Evolutionary conservation across 2,329 filamentous ascomycete species (phyloP), one percentile per base, ranked within the genome.

Genomic region (Aaosphaeria arxii): DNA sequence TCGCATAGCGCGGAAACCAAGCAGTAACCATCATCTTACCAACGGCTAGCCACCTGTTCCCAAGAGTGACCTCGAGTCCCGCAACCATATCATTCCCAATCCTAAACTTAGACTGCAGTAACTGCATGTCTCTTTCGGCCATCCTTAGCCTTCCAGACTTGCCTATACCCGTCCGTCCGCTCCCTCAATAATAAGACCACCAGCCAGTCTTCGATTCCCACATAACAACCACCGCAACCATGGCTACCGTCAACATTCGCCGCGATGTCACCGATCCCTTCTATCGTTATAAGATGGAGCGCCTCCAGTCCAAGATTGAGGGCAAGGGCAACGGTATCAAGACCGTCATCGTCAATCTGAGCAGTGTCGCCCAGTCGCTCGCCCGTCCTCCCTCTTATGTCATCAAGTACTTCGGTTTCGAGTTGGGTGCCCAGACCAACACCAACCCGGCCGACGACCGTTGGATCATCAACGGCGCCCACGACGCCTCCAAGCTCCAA

Each of bases 241-340:
- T 97, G 94, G 87, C 89, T 83, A 91, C 89, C 79, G 82, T 99
- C 84, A 99, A 99, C 78, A 91, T 97, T 77, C 91, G 91, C 76
- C 90, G 64, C 70, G 92, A 97, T 88, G 87, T 96, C 79, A 87
- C 87, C 81, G 94, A 99, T 79, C 88, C 88, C 77, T 99, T 96
- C 85, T 99, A 99, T 80, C 94, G 94, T 75, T 99, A 99, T 86
- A 99, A 99, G 85, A 99, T 99, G 94, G 94, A 97, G 80, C 87
- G 86, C 65, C 80, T 99, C 71, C 90, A 95, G 81, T 96, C 94
- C 74, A 99, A 99, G 83, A 95, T 99, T 66, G 94, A 99, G 79
- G 94, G 94, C 77, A 99, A 99, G 78, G 94, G 94, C 62, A 99
- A 99, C 79, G 94, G 94, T 71, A 99, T 99, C 85, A 99, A 99